Evolutionary conservation across 73 alveolate genomes (phyloP).

Genomic region (Uronychia binucleata): DNA sequence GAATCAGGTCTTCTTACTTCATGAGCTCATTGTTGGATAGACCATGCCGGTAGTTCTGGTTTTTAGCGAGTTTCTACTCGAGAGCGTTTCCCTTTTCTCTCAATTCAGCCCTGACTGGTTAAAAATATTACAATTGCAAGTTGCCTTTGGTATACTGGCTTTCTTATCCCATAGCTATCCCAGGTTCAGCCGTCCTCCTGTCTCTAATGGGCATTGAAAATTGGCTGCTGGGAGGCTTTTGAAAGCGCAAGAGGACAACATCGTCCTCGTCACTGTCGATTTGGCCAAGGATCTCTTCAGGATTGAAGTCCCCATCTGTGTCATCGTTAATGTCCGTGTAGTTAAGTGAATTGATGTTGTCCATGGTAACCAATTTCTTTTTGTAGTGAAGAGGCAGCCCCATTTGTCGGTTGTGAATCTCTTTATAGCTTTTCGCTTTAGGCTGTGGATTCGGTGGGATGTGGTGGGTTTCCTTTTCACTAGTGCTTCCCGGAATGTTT

Average conservation of each 20-base stretch:
- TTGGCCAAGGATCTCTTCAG: slow-evolving; percentile 14
- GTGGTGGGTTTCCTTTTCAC: no score
- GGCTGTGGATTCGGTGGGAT: no score
- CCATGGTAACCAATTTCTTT: slow-evolving; percentile 17
- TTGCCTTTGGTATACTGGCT: no score
- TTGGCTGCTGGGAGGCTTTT: background rate
- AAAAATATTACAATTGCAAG: no score
- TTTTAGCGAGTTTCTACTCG: no score
- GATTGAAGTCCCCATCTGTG: slow-evolving; percentile 13
- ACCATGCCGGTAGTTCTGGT: no score
- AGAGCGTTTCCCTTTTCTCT: no score
- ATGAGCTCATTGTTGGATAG: no score
- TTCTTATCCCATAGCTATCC: no score
- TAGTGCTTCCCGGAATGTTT: no score
- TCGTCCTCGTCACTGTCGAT: background rate
- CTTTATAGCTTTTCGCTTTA: background rate
- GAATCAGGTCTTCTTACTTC: no score
- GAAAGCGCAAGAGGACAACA: background rate
- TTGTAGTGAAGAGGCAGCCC: background rate
- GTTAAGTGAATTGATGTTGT: background rate
- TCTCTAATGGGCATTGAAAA: background rate
- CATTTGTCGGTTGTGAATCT: background rate
- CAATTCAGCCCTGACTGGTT: no score
- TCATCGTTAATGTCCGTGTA: slow-evolving; percentile 13
- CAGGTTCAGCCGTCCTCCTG: background rate